A percentile compares a stretch with the other conserved stretches of the same genome.
phyloP scores from a whole-genome alignment of 768 basidiomycete species.

The Baorangia bicolor region DNA sequence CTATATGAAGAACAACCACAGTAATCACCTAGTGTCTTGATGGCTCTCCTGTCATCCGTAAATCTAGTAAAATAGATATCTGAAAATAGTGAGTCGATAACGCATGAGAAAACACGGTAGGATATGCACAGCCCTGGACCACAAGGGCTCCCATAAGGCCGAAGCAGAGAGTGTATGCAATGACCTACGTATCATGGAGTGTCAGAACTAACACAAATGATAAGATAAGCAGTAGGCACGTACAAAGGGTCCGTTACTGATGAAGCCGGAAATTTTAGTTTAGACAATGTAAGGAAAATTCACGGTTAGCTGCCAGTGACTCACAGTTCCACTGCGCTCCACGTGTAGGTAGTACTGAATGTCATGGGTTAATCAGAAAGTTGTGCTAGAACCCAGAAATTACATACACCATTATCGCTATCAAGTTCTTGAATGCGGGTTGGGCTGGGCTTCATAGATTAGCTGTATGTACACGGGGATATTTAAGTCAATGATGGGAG shows the following conservation, averaged over 20 bases:
- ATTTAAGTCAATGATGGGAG: too few relatives aligned
- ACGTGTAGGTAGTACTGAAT: too few relatives aligned
- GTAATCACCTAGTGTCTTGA: constrained; percentile 8
- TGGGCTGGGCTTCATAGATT: not conserved
- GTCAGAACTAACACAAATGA: not conserved
- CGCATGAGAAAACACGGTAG: too few relatives aligned
- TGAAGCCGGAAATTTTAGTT: not conserved
- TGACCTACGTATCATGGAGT: not conserved
- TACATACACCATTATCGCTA: not conserved
- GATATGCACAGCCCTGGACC: constrained; percentile 9
- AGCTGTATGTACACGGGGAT: not conserved
- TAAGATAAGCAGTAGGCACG: not conserved
- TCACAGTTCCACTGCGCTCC: not conserved
- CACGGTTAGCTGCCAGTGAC: not conserved
- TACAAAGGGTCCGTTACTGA: not conserved
- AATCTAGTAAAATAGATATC: constrained; percentile 22
- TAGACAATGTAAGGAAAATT: not conserved
- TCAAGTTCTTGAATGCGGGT: not conserved
- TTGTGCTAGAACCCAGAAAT: not conserved
- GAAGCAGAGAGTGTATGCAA: constrained; percentile 15
- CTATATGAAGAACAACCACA: not conserved
- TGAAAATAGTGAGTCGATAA: not conserved
- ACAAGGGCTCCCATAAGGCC: constrained; percentile 9
- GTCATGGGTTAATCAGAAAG: not conserved
- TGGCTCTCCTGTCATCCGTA: constrained; percentile 9